These are phyloP conservation scores for Waltergamsia citrina DNA, from an alignment of 2,329 filamentous ascomycete species.

Conservation along the genomic window DNA sequence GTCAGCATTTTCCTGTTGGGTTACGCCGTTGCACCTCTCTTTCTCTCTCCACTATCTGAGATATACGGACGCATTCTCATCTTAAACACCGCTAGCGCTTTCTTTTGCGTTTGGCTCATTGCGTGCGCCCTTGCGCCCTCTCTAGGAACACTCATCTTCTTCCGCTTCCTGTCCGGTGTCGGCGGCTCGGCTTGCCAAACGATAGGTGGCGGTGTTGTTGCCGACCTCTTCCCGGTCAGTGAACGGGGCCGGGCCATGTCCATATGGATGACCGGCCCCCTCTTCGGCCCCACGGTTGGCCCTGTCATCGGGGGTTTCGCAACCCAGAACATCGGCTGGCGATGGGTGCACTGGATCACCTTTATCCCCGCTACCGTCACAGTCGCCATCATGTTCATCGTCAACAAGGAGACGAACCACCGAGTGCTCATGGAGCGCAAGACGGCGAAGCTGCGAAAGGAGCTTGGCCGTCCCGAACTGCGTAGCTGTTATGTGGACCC, in stretches of 20 bases:
- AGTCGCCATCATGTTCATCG: constrained; percentile 13
- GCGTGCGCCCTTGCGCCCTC: constrained; percentile 51
- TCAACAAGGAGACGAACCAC: constrained; percentile 29
- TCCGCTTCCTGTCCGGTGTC: constrained; percentile 49
- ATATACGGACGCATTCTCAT: constrained; percentile 53
- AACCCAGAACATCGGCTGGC: constrained; percentile 37
- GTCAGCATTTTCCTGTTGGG: constrained; percentile 54
- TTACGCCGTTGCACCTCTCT: constrained; percentile 46
- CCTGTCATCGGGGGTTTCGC: constrained; percentile 41
- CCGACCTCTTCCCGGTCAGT: constrained; percentile 40
- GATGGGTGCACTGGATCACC: constrained; percentile 43
- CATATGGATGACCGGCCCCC: constrained; percentile 46
- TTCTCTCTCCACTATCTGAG: constrained; percentile 50
- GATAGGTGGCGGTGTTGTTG: constrained; percentile 43
- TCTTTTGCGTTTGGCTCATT: constrained; percentile 55
- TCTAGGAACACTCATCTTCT: constrained; percentile 45
- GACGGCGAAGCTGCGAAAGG: constrained; percentile 29
- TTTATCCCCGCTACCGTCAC: constrained; percentile 29
- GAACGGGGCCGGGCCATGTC: constrained; percentile 38
- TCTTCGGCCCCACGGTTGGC: constrained; percentile 42
- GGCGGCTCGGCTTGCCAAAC: constrained; percentile 46
- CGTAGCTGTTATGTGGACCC: constrained; percentile 38
- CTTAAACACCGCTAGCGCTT: constrained; percentile 44
- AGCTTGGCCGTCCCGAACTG: constrained; percentile 30
- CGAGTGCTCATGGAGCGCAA: constrained; percentile 41